phyloP scores from a whole-genome alignment of 192 early-diverging fungal genomes.

The Rhizophagus sp. region DNA sequence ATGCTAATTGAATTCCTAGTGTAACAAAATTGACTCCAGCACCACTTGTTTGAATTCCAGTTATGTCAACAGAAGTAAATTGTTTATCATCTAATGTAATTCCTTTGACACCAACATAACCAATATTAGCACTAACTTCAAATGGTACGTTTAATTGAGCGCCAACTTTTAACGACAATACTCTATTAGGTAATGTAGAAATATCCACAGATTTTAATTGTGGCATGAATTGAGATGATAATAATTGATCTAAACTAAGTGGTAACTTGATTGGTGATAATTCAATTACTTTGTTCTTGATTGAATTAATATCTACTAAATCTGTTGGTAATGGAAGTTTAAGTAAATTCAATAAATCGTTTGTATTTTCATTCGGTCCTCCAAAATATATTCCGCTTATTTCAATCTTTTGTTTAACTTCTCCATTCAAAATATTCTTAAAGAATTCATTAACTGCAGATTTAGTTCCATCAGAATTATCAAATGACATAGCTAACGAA shows the following conservation, averaged over 20 bases:
- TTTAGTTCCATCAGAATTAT: background rate
- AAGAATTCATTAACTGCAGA: background rate
- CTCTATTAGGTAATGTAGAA: background rate
- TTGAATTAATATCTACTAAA: background rate
- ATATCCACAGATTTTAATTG: background rate
- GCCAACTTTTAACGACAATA: background rate
- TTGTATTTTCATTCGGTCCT: background rate
- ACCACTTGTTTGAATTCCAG: background rate
- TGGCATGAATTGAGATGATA: background rate
- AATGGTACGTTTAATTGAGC: background rate
- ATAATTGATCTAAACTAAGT: background rate
- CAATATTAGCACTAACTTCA: background rate
- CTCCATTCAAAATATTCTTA: background rate
- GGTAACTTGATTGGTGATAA: constrained; percentile 8
- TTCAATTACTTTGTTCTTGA: background rate
- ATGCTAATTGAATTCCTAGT: background rate
- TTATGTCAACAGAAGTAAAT: background rate
- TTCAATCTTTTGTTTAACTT: background rate
- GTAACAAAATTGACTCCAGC: background rate
- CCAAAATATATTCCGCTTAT: background rate
- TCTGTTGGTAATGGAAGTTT: background rate
- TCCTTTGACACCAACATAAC: background rate
- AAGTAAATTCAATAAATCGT: background rate
- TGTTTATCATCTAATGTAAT: background rate
- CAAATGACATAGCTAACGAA: background rate